phyloP scores from a whole-genome alignment of 2,329 filamentous ascomycete genomes.

The Colletotrichum sp. region DNA sequence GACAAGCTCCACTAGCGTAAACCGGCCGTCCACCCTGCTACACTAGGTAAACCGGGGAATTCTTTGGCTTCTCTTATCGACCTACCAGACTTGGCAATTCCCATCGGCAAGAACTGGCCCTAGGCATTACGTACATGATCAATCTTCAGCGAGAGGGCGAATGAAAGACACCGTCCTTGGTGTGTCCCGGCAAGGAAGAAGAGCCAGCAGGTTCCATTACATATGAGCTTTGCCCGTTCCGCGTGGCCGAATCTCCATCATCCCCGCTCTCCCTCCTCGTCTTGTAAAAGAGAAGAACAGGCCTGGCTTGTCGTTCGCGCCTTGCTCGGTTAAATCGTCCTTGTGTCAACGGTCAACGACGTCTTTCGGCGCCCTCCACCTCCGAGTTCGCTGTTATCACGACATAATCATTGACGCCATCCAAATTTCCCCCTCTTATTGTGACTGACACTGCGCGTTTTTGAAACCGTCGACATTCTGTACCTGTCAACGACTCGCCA shows the following conservation, averaged over 20 bases:
- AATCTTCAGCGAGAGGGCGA: background rate
- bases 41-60: background rate
- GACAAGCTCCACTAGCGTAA: constrained; percentile 5
- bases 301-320: background rate
- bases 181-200: background rate
- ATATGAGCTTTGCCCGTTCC: background rate
- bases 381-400: background rate
- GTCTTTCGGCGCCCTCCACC: background rate
- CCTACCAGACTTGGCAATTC: constrained; percentile 7
- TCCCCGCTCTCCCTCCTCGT: background rate
- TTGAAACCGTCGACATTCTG: background rate
- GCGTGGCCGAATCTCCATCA: background rate
- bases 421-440: background rate
- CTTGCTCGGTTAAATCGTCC: background rate
- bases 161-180: background rate
- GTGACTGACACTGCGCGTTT: background rate
- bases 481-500: background rate
- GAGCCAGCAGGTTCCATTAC: background rate
- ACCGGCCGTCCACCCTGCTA: background rate
- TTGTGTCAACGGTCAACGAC: background rate
- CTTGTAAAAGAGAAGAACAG: background rate
- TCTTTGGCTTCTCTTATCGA: constrained; percentile 1
- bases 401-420: background rate
- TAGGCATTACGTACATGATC: constrained; percentile 8
- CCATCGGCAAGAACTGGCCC: background rate